Percentiles rank a stretch among this genome's conserved stretches.
phyloP scores from a whole-genome alignment of 257 asterid species.

The Primulina tabacum region DNA sequence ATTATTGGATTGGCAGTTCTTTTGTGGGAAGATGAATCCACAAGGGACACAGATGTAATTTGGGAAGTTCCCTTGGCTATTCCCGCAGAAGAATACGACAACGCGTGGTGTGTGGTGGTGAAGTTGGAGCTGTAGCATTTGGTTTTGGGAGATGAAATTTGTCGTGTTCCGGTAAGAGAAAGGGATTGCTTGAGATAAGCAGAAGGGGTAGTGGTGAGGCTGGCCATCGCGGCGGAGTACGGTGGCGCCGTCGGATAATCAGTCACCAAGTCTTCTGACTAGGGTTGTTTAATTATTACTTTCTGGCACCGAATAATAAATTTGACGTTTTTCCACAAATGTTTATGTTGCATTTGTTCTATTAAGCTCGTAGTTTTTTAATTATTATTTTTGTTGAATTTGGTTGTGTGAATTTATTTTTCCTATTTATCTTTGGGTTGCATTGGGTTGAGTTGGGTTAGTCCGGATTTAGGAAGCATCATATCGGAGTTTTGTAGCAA shows the following conservation, averaged over 20 bases:
- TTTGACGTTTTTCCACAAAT: too few relatives aligned
- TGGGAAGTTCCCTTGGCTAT: conserved; percentile 33
- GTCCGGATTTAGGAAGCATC: too few relatives aligned
- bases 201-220: conserved; percentile 25
- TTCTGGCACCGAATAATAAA: too few relatives aligned
- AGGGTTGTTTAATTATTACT: too few relatives aligned
- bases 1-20: conserved; percentile 42
- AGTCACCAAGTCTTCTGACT: too few relatives aligned
- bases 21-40: conserved; percentile 29
- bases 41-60: conserved; percentile 29
- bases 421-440: too few relatives aligned
- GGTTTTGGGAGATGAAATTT: conserved; percentile 18
- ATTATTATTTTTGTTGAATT: too few relatives aligned
- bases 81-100: conserved; percentile 17
- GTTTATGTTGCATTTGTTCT: too few relatives aligned
- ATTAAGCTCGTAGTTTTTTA: too few relatives aligned
- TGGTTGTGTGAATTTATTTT: too few relatives aligned
- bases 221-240: conserved; percentile 28
- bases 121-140: conserved; percentile 29
- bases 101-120: conserved; percentile 21
- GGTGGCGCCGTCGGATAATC: conserved; percentile 4
- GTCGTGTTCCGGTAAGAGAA: conserved; percentile 21
- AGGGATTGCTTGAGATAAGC: conserved; percentile 23
- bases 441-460: too few relatives aligned
- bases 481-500: too few relatives aligned